A percentile compares a stretch with the other conserved stretches of the same genome.
Conservation (phyloP, 2,329 filamentous ascomycete species). For the Fusarium nematophilum region DNA sequence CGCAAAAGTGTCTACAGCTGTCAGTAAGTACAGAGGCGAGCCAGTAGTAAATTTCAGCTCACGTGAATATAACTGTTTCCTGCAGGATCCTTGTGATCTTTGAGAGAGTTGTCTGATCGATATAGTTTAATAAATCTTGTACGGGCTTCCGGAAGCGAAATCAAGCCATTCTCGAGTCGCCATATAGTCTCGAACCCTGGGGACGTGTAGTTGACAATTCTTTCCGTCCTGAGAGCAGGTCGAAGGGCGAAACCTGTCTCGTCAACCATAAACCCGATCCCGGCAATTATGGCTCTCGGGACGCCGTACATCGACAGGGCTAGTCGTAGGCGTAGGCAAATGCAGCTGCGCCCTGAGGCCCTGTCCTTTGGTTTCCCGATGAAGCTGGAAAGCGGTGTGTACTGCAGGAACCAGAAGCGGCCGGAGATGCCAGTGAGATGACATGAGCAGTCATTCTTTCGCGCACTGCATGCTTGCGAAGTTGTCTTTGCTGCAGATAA, state of each 20-base stretch:
- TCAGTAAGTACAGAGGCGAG: neutral
- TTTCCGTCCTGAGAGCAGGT: neutral
- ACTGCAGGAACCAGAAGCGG: neutral
- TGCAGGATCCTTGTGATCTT: neutral
- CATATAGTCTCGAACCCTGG: conserved; percentile 8
- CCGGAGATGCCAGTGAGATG: neutral
- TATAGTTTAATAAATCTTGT: neutral
- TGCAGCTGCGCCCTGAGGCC: neutral
- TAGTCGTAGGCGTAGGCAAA: neutral
- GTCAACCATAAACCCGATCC: neutral
- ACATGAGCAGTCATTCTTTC: neutral
- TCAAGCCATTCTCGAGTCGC: neutral
- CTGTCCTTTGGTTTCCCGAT: neutral
- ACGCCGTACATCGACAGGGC: neutral
- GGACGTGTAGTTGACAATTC: conserved; percentile 1
- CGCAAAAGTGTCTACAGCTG: neutral
- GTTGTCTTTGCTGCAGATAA: neutral
- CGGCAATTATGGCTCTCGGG: neutral
- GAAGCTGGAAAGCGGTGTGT: neutral
- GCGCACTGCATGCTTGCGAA: neutral
- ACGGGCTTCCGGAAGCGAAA: neutral
- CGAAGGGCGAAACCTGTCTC: neutral
- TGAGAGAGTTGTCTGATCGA: neutral
- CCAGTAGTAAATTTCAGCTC: neutral
- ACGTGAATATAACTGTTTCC: conserved; percentile 9